These are phyloP conservation scores for Allodekkera sacchari DNA, from an alignment of 805 yeast species.

Conservation along the genomic window DNA sequence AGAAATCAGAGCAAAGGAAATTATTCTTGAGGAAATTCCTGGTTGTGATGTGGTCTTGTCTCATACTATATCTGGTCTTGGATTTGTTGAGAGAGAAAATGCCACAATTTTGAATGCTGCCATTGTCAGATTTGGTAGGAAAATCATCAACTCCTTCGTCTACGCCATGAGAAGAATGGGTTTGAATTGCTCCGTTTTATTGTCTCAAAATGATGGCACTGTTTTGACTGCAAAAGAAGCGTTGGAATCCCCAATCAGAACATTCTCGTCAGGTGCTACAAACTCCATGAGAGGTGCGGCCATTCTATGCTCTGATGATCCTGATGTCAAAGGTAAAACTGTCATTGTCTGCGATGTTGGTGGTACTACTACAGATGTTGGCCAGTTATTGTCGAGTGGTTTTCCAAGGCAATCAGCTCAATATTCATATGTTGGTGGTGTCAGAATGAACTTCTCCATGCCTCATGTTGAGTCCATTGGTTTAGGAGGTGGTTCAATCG, in stretches of 20 bases:
- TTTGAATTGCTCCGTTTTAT: constrained; percentile 29
- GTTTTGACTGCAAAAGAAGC: constrained; percentile 34
- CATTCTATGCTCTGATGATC: constrained; percentile 32
- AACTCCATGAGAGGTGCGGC: constrained; percentile 42
- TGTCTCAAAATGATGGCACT: constrained; percentile 43
- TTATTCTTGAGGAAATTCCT: constrained; percentile 27
- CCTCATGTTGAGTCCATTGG: constrained; percentile 43
- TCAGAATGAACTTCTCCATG: constrained; percentile 41
- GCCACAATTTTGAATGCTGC: constrained; percentile 40
- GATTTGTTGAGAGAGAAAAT: constrained; percentile 38
- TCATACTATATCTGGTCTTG: constrained; percentile 34
- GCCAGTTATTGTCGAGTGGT: constrained; percentile 34
- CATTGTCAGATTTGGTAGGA: constrained; percentile 33
- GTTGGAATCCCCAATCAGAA: constrained; percentile 31
- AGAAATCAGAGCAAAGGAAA: constrained; percentile 27
- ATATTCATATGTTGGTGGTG: constrained; percentile 37
- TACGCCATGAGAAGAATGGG: constrained; percentile 29
- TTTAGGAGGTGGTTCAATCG: constrained; percentile 42
- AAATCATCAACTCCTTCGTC: constrained; percentile 31
- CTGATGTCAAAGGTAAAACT: constrained; percentile 23
- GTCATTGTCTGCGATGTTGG: constrained; percentile 41
- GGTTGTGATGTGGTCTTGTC: constrained; percentile 29
- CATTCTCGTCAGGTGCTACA: constrained; percentile 43
- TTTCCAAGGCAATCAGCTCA: constrained; percentile 40
- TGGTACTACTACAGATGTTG: constrained; percentile 46